Base-by-base conservation (phyloP, 1,284 basidiomycete species). In the Trametes hirsuta region DNA sequence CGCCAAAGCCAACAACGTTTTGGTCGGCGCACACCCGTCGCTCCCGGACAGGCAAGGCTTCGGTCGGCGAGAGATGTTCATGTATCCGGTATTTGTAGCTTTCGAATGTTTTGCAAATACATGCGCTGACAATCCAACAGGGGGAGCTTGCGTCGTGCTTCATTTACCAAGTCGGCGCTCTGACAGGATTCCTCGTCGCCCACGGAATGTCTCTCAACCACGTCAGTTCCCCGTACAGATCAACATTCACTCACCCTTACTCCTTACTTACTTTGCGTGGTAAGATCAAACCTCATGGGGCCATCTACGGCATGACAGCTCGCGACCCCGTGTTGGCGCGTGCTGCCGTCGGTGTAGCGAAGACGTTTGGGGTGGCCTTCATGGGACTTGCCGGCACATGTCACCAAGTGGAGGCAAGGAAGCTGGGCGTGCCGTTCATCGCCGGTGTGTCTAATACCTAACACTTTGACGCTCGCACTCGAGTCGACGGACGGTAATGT, bases 1-100 rank as follows among this genome's bases (percentile, higher is more conserved):
- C 1, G 86, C 86, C 4, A 84, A 85, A 61, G 63, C 69, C 34
- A 77, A 85, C 66, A 74, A 74, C 22, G 84, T 87, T 14, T 69
- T 72, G 12, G 75, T 86, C 12, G 86, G 86, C 0, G 85, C 85
- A 0, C 86, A 88, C 64, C 85, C 85, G 0, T 84, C 84, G 10
- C 75, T 87, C 4, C 86, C 85, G 0, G 85, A 88, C 66, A 69
- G 76, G 10, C 86, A 88, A 69, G 86, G 86, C 0, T 88, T 87
- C 63, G 85, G 86, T 0, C 72, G 86, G 9, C 77, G 85, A 14
- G 85, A 86, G 66, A 86, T 88, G 84, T 18, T 18, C 18, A 18
- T 18, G 18, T 18, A 18, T 18, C 18, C 18, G 75, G 75, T 0
- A 80, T 87, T 52, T 18, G 18, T 18, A 18, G 18, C 18, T 18